Percentiles rank a stretch among this genome's conserved stretches.
phyloP scores from a whole-genome alignment of 169 alveolate genomes.

The Eimeria mitis region DNA sequence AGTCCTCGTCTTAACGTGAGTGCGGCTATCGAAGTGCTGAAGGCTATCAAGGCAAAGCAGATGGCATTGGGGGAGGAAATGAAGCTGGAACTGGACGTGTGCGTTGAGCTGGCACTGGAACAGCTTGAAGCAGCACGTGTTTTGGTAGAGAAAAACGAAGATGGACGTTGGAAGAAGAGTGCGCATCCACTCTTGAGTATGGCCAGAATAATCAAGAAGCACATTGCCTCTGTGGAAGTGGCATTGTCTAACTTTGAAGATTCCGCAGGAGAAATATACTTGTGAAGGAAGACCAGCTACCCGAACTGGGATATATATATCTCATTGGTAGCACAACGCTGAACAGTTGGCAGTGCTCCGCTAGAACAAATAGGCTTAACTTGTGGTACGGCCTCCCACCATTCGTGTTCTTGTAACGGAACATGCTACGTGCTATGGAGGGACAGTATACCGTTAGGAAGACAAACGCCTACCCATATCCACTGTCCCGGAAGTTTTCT shows the following conservation, averaged over 20 bases:
- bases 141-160: neutral
- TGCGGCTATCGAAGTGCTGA: neutral
- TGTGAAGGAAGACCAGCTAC: neutral
- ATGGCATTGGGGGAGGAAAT: neutral
- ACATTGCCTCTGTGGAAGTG: neutral
- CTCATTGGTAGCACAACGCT: neutral
- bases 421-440: neutral
- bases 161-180: neutral
- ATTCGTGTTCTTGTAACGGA: neutral
- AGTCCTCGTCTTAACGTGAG: neutral
- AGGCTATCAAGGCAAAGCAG: slow-evolving; percentile 9
- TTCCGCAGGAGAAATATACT: no score
- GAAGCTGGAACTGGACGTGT: slow-evolving; percentile 4
- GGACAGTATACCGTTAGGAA: neutral
- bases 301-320: neutral
- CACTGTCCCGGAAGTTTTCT: neutral
- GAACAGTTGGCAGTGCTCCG: neutral
- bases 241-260: neutral
- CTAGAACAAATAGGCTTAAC: neutral
- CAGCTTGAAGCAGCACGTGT: neutral
- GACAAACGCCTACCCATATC: neutral
- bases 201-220: neutral
- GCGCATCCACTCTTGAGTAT: neutral
- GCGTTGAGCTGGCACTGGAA: slow-evolving; percentile 24
- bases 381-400: neutral